Evolutionary conservation across 1,139 yeast genomes (phyloP).

Genomic region (Wickerhamiella infanticola): DNA sequence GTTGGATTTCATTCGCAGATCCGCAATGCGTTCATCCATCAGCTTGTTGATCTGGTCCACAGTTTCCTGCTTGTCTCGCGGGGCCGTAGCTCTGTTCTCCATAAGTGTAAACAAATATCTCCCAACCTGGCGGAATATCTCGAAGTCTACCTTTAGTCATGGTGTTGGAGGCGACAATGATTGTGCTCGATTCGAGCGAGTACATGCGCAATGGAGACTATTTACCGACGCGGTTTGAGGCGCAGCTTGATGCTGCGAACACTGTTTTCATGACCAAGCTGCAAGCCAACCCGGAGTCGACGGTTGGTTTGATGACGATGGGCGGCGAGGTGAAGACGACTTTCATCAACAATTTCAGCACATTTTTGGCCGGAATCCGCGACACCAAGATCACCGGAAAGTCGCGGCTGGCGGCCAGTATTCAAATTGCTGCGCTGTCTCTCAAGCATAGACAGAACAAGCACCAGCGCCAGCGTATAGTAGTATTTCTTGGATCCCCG

Average conservation of each 20-base stretch:
- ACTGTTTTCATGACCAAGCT: slow-evolving; percentile 74
- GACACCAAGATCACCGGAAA: slow-evolving; percentile 63
- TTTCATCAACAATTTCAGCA: slow-evolving; percentile 76
- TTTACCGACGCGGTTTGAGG: slow-evolving; percentile 76
- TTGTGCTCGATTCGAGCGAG: slow-evolving; percentile 88
- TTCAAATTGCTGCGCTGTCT: slow-evolving; percentile 95
- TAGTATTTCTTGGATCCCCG: slow-evolving; percentile 85
- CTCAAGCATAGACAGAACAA: slow-evolving; percentile 92
- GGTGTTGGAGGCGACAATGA: slow-evolving; percentile 95
- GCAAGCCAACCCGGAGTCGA: slow-evolving; percentile 81
- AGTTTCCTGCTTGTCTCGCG: not conserved
- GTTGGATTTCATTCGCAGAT: not conserved
- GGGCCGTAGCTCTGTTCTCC: not conserved
- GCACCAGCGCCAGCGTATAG: slow-evolving; percentile 78
- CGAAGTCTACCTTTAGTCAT: slow-evolving; percentile 24
- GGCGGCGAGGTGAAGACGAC: slow-evolving; percentile 86
- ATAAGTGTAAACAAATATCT: not conserved
- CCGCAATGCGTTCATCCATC: slow-evolving; percentile 2
- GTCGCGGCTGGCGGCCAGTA: slow-evolving; percentile 60
- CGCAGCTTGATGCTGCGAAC: slow-evolving; percentile 88
- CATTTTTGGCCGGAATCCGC: slow-evolving; percentile 74
- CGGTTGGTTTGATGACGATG: slow-evolving; percentile 79
- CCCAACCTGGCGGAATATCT: not conserved
- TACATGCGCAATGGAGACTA: slow-evolving; percentile 93
- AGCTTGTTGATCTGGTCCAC: not conserved